Conservation (phyloP, 805 yeast species). For the Metschnikowia amazonensis region DNA sequence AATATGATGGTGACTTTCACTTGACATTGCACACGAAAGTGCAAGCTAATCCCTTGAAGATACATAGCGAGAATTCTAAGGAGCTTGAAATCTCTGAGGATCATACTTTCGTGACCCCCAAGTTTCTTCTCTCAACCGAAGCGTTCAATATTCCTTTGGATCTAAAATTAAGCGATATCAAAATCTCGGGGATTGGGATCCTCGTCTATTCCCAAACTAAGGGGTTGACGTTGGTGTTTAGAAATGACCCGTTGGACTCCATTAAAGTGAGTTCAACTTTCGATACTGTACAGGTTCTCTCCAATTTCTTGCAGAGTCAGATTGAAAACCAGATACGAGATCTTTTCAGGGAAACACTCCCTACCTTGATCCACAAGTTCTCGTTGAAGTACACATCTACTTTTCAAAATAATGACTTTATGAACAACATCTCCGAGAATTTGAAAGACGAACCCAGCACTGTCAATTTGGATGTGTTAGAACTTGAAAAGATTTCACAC, state of each 20-base stretch:
- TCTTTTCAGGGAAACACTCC: constrained; percentile 78
- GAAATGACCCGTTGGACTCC: constrained; percentile 83
- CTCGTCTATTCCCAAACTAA: constrained; percentile 77
- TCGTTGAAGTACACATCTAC: constrained; percentile 50
- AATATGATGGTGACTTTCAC: constrained; percentile 71
- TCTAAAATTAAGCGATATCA: constrained; percentile 66
- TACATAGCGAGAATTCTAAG: constrained; percentile 47
- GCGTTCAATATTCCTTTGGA: constrained; percentile 77
- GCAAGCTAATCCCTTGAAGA: constrained; percentile 79
- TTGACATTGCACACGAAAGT: constrained; percentile 74
- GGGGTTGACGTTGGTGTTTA: constrained; percentile 81
- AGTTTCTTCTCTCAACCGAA: constrained; percentile 59
- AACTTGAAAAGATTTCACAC: constrained; percentile 37
- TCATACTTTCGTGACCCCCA: constrained; percentile 57
- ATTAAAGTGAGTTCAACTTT: constrained; percentile 84
- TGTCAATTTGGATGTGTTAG: constrained; percentile 11
- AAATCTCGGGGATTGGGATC: constrained; percentile 75
- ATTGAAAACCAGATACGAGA: constrained; percentile 79
- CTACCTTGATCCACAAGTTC: constrained; percentile 72
- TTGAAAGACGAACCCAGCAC: constrained; percentile 10
- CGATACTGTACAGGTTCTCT: constrained; percentile 78
- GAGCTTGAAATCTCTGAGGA: constrained; percentile 30
- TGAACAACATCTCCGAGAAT: constrained; percentile 20
- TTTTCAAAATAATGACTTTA: constrained; percentile 19
- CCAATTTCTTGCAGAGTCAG: constrained; percentile 76